Percentiles rank a stretch among this genome's conserved stretches.
Conservation (phyloP, 2,329 filamentous ascomycete genomes). For the Colletotrichum sp. region DNA sequence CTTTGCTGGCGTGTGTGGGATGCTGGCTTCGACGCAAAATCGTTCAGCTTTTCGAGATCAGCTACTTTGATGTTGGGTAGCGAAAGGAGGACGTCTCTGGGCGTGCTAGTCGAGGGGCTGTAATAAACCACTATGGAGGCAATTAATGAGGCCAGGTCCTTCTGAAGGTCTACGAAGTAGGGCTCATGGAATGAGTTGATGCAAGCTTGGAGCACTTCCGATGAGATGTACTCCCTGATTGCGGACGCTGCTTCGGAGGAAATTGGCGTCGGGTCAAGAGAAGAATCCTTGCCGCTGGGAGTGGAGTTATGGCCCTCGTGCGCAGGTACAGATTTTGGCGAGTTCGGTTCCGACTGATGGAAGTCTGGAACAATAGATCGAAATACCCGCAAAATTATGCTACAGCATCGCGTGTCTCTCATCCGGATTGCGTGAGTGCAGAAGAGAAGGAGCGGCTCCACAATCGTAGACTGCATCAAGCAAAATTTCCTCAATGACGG, state of each 20-base stretch:
- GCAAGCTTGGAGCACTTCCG: constrained; percentile 86
- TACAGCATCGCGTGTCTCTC: constrained; percentile 87
- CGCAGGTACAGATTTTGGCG: constrained; percentile 27
- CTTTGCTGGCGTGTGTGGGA: constrained; percentile 78
- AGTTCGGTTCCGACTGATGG: constrained; percentile 32
- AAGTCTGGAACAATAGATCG: constrained; percentile 86
- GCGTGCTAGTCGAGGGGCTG: constrained; percentile 70
- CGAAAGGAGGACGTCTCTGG: constrained; percentile 76
- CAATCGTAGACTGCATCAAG: constrained; percentile 75
- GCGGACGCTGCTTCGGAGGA: constrained; percentile 61
- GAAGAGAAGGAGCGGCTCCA: constrained; percentile 90
- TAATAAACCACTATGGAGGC: constrained; percentile 85
- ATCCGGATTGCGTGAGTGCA: constrained; percentile 90
- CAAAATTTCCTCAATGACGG: constrained; percentile 82
- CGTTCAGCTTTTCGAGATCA: constrained; percentile 70
- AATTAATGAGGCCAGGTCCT: constrained; percentile 87
- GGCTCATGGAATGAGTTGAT: constrained; percentile 91
- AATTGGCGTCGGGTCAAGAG: constrained; percentile 49
- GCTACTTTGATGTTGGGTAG: constrained; percentile 76
- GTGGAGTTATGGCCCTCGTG: constrained; percentile 29
- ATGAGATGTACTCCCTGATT: constrained; percentile 88
- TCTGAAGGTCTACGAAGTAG: constrained; percentile 96
- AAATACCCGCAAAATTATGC: constrained; percentile 85
- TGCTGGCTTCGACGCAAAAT: constrained; percentile 62
- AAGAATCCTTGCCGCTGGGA: constrained; percentile 8